phyloP scores from a whole-genome alignment of 2,329 filamentous ascomycete species.

The Microcyclosporella mali region DNA sequence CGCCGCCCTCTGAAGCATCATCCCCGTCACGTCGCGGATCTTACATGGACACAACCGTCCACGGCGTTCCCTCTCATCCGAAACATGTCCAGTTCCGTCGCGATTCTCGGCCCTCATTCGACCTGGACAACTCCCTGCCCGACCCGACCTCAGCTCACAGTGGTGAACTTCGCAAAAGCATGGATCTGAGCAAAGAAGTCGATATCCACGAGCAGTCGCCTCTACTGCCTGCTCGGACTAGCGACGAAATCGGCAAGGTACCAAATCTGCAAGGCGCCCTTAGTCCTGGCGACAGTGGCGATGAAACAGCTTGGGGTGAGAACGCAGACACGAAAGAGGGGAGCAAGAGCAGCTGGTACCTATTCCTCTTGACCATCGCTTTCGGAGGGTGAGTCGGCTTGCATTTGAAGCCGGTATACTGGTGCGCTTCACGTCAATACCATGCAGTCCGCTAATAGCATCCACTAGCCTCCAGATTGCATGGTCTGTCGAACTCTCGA shows the following conservation, averaged over 20 bases:
- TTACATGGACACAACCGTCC: slow-evolving; percentile 5
- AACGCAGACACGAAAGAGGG: slow-evolving; percentile 37
- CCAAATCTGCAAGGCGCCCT: slow-evolving; percentile 11
- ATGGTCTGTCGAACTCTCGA: slow-evolving; percentile 91
- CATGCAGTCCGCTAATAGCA: slow-evolving; percentile 3
- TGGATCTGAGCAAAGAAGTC: neutral
- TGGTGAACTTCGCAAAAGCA: slow-evolving; percentile 1
- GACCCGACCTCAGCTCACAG: slow-evolving; percentile 2
- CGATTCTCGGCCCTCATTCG: slow-evolving; percentile 12
- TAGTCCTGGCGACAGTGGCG: slow-evolving; percentile 33
- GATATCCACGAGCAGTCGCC: slow-evolving; percentile 26
- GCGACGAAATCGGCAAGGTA: slow-evolving; percentile 17
- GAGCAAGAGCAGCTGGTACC: slow-evolving; percentile 74
- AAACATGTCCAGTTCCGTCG: slow-evolving; percentile 18
- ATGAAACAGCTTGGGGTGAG: slow-evolving; percentile 41
- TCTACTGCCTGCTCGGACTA: slow-evolving; percentile 20
- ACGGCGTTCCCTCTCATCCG: slow-evolving; percentile 7
- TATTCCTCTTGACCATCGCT: slow-evolving; percentile 77
- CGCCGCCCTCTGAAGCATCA: slow-evolving; percentile 7
- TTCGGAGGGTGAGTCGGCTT: slow-evolving; percentile 57
- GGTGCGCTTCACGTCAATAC: neutral
- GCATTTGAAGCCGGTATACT: slow-evolving; percentile 1
- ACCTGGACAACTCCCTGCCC: slow-evolving; percentile 6
- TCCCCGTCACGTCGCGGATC: slow-evolving; percentile 11
- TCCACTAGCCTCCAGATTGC: slow-evolving; percentile 69